A percentile compares a stretch with the other conserved stretches of the same genome.
These are phyloP conservation scores for Naganishia kalamii DNA, from an alignment of 768 basidiomycete species.

Conservation along the genomic window DNA sequence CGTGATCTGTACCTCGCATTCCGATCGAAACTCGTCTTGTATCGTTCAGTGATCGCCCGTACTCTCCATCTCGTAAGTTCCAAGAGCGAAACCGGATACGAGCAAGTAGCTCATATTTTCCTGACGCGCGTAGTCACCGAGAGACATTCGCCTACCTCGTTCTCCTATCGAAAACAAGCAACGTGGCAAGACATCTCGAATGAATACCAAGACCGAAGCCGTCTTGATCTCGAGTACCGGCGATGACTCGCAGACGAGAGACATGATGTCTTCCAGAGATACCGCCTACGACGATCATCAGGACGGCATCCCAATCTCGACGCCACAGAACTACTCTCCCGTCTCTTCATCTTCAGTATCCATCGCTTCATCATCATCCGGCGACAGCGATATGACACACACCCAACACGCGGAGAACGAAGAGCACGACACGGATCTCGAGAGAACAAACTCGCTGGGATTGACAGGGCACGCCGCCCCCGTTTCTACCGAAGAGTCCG, in stretches of 20 bases:
- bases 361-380: slow-evolving; percentile 7
- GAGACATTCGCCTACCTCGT: slow-evolving; percentile 9
- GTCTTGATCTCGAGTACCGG: not conserved
- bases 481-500: not conserved
- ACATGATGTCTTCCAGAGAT: not conserved
- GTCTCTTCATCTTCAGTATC: slow-evolving; percentile 3
- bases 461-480: not conserved
- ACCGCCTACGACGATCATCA: not conserved
- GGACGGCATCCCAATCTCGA: not conserved
- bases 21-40: not conserved
- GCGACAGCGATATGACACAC: not conserved
- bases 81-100: not conserved
- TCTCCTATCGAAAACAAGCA: not conserved
- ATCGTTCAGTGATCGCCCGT: slow-evolving; percentile 8
- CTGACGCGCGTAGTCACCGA: not conserved
- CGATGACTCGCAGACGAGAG: not conserved
- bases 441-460: not conserved
- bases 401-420: not conserved
- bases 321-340: not conserved
- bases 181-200: not conserved
- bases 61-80: slow-evolving; percentile 1
- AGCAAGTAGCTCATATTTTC: not conserved
- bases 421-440: not conserved
- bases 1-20: not conserved
- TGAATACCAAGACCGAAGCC: not conserved